Conservation (phyloP, 371 early-diverging fungal genomes). For the Conidiobolus incongruus region DNA sequence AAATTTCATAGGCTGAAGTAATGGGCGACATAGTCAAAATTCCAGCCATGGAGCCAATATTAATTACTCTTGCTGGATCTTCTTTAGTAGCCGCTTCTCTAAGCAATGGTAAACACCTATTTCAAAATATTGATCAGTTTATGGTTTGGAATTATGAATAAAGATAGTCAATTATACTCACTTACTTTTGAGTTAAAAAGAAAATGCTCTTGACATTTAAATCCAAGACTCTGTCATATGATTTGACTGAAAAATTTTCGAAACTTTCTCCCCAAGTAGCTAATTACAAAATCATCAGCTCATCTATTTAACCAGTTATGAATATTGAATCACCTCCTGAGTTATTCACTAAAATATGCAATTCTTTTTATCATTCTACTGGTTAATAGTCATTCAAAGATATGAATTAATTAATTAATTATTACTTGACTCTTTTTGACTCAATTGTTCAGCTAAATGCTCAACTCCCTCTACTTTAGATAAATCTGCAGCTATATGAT, state of each 20-base stretch:
- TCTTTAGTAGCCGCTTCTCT: slow-evolving; percentile 29
- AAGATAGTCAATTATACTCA: background rate
- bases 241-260: slow-evolving; percentile 7
- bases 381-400: no score
- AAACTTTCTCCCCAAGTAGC: slow-evolving; percentile 29
- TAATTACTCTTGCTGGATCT: slow-evolving; percentile 45
- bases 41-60: slow-evolving; percentile 65
- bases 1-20: slow-evolving; percentile 52
- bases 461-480: no score
- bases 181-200: slow-evolving; percentile 54
- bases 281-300: background rate
- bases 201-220: slow-evolving; percentile 74
- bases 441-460: no score
- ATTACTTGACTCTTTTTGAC: no score
- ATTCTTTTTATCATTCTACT: no score
- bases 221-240: slow-evolving; percentile 28
- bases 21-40: slow-evolving; percentile 26
- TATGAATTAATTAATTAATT: no score
- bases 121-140: background rate
- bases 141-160: background rate
- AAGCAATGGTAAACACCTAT: slow-evolving; percentile 45
- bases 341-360: slow-evolving; percentile 73
- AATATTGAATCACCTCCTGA: slow-evolving; percentile 26
- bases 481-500: no score
- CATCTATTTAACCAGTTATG: background rate